phyloP scores from a whole-genome alignment of 2,329 filamentous ascomycete genomes.

The Sporothrix mexicana region DNA sequence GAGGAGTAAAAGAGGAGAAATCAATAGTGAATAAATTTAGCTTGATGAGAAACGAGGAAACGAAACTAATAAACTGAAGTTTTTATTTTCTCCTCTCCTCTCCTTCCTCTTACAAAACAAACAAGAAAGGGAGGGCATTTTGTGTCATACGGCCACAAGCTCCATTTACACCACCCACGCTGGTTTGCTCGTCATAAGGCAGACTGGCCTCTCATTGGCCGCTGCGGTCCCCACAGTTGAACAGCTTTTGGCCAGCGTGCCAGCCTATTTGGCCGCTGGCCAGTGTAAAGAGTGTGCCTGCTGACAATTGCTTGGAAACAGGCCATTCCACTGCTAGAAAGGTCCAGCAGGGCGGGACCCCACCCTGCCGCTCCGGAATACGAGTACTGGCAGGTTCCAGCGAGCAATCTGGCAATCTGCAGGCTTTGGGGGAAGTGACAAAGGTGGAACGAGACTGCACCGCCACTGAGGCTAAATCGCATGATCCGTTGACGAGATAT shows the following conservation, averaged over 20 bases:
- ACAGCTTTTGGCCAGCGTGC: neutral
- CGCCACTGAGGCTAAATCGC: constrained; percentile 37
- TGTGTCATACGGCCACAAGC: constrained; percentile 4
- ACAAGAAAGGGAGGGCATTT: neutral
- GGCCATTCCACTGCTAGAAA: constrained; percentile 20
- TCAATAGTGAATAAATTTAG: neutral
- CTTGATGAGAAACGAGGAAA: neutral
- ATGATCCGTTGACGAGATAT: constrained; percentile 32
- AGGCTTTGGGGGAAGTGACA: neutral
- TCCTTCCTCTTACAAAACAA: neutral
- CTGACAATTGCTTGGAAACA: constrained; percentile 32
- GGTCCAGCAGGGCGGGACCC: neutral
- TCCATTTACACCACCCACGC: constrained; percentile 28
- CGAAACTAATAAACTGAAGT: neutral
- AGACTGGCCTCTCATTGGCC: neutral
- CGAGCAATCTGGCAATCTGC: no score
- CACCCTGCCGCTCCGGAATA: constrained; percentile 8
- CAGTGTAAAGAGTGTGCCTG: neutral
- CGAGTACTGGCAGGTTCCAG: neutral
- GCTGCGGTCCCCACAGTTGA: neutral
- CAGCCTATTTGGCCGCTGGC: neutral
- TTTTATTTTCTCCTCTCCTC: no score
- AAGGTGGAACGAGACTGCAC: constrained; percentile 37
- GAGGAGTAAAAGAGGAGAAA: neutral
- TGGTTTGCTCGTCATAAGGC: constrained; percentile 32